Evolutionary conservation across 495 filamentous ascomycete species (phyloP).

Genomic region (Cryomyces minteri): DNA sequence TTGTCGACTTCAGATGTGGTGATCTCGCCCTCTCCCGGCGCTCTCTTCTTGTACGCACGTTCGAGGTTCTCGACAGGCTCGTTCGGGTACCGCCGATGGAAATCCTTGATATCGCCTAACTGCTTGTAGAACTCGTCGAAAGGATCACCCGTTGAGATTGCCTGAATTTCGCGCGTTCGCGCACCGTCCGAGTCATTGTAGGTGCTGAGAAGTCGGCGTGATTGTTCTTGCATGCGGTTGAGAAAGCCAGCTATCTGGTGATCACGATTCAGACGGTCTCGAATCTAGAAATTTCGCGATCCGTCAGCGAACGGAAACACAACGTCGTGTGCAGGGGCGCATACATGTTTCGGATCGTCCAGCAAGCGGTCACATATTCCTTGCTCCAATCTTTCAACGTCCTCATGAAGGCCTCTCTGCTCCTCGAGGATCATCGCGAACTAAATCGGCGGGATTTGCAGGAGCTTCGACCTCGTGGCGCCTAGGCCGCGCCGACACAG

Average conservation of each 20-base stretch:
- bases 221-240: conserved; percentile 70
- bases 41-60: conserved; percentile 64
- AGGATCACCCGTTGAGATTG: conserved; percentile 70
- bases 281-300: conserved; percentile 35
- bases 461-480: no score
- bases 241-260: conserved; percentile 84
- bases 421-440: conserved; percentile 70
- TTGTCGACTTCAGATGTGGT: conserved; percentile 45
- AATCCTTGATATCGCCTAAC: conserved; percentile 59
- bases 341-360: conserved; percentile 75
- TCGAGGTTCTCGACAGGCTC: conserved; percentile 92
- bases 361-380: conserved; percentile 75
- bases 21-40: conserved; percentile 43
- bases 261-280: conserved; percentile 68
- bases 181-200: conserved; percentile 62
- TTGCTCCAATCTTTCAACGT: conserved; percentile 85
- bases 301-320: conserved; percentile 12
- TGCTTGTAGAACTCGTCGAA: conserved; percentile 89
- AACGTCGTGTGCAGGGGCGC: conserved; percentile 12
- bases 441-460: no score
- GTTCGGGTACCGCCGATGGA: conserved; percentile 81
- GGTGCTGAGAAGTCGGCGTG: conserved; percentile 57
- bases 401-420: conserved; percentile 82
- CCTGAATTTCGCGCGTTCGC: conserved; percentile 60
- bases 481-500: no score